Base-by-base conservation (phyloP, 192 early-diverging fungal species). In the Podila verticillata region DNA sequence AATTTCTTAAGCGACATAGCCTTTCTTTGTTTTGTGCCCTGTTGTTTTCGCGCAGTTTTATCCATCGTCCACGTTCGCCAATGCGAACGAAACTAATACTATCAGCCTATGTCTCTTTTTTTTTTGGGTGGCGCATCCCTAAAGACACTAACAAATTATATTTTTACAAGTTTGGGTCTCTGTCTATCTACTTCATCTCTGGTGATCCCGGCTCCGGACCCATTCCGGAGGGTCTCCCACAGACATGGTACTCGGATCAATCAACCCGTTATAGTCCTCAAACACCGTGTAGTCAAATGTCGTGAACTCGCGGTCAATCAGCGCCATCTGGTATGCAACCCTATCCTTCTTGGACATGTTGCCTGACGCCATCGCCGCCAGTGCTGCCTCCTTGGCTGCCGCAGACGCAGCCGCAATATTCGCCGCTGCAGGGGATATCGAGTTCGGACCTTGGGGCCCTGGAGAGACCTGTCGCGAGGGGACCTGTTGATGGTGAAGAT, bases 201-300 rank as follows among this genome's bases (percentile, higher is more conserved):
- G 84, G 5, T 60, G 15, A 60, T 79, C 75, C 0, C 75, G 75
- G 31, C 15, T 72, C 12, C 68, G 63, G 9, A 93, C 91, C 93
- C 93, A 94, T 60, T 85, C 83, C 12, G 91, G 93, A 2, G 91
- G 92, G 31, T 90, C 88, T 0, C 88, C 89, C 9, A 92, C 89
- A 17, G 87, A 86, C 82, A 75, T 87, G 5, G 82, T 87, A 7
- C 82, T 68, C 24, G 85, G 91, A 63, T 92, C 91, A n/a, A 90
- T 68, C 65, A 89, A 84, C 0, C 89, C 87, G 58, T 88, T 83
- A 70, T 94, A 93, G 62, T 84, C 84, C 59, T 96, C 93, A 75
- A 91, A 94, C 58, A 96, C 90, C 47, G 90, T 89, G 67, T 89
- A 96, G 79, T 96, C 95, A 84, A 95, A 97, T 5, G 87, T 72